Percentiles rank a stretch among this genome's conserved stretches.
Conservation (phyloP, 345 rosid species). For the Hypericum androsaemum region DNA sequence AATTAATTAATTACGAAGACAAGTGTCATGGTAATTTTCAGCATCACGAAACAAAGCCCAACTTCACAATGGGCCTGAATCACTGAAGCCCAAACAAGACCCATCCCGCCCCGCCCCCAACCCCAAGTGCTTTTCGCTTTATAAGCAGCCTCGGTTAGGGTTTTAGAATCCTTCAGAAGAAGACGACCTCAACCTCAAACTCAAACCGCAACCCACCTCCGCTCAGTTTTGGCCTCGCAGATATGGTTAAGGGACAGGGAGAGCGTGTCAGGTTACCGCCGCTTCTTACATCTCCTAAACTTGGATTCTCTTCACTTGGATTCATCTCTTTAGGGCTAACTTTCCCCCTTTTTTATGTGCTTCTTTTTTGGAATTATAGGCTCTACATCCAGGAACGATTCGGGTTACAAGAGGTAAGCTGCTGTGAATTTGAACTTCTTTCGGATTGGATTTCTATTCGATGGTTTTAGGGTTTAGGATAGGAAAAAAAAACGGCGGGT, state of each 20-base stretch:
- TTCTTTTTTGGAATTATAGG: background rate
- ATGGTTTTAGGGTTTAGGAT: background rate
- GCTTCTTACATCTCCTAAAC: background rate
- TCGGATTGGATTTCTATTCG: background rate
- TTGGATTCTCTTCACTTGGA: background rate
- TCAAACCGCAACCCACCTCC: background rate
- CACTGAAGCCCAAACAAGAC: no score
- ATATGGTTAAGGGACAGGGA: slow-evolving; percentile 94
- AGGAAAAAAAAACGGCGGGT: background rate
- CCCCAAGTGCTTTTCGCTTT: background rate
- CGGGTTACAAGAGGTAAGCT: slow-evolving; percentile 3
- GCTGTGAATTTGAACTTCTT: background rate
- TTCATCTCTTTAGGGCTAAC: background rate
- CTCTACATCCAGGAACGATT: slow-evolving; percentile 4
- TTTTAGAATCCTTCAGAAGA: background rate
- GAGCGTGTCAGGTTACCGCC: slow-evolving; percentile 68
- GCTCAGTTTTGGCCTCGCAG: slow-evolving; percentile 9
- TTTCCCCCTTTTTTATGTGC: background rate
- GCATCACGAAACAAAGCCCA: no score
- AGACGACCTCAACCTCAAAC: background rate
- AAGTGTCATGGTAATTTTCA: no score
- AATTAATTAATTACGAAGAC: no score
- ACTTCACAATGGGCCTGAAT: no score
- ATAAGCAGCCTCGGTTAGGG: background rate
- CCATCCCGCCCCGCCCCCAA: no score